Percentiles rank a stretch among this genome's conserved stretches.
phyloP scores from a whole-genome alignment of 1,284 basidiomycete species.

The Apiotrichum sp. region DNA sequence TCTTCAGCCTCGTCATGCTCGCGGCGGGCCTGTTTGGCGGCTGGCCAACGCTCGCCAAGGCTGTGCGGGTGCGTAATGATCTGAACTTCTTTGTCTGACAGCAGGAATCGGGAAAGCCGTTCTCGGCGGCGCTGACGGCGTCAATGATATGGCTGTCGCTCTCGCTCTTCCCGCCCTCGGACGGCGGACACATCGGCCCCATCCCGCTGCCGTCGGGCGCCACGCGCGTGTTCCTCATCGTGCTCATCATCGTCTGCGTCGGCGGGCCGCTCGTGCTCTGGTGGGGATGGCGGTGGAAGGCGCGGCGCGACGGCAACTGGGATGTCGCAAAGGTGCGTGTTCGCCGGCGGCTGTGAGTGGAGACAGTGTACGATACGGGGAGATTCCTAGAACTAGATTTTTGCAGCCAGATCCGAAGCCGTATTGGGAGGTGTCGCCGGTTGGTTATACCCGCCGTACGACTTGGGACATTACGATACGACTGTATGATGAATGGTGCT shows the following conservation, averaged over 20 bases:
- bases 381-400: too few relatives aligned
- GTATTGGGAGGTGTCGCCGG: too few relatives aligned
- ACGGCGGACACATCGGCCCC: neutral
- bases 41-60: constrained; percentile 73
- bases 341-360: constrained; percentile 11
- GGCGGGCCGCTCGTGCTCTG: constrained; percentile 37
- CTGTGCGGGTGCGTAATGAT: constrained; percentile 58
- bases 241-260: constrained; percentile 30
- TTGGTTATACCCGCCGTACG: too few relatives aligned
- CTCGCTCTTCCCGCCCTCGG: constrained; percentile 16
- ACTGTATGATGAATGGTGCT: constrained; percentile 6
- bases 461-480: too few relatives aligned
- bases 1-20: constrained; percentile 84
- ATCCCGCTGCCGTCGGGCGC: constrained; percentile 14
- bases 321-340: constrained; percentile 38
- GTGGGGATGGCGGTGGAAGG: constrained; percentile 43
- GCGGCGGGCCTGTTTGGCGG: constrained; percentile 78
- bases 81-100: too few relatives aligned
- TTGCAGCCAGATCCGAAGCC: too few relatives aligned
- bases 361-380: too few relatives aligned
- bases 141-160: constrained; percentile 30
- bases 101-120: constrained; percentile 31
- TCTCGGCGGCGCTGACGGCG: constrained; percentile 30
- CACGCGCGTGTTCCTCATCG: constrained; percentile 20
- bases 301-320: constrained; percentile 37